Evolutionary conservation across 1,284 basidiomycete species (phyloP).

Genomic region (Puccinia polysora): DNA sequence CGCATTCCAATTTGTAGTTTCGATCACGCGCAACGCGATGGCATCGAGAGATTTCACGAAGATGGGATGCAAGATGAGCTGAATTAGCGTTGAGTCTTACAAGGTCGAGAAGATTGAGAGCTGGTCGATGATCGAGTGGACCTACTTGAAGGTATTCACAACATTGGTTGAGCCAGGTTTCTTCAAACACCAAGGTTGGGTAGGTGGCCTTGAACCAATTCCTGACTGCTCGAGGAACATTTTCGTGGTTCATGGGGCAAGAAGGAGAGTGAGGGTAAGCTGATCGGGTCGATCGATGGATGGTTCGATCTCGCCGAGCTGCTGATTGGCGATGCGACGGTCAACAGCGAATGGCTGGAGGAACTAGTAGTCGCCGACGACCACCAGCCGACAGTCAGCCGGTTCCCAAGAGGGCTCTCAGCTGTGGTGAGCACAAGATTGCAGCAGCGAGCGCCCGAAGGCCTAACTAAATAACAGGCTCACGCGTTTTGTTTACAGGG

Average conservation of each 20-base stretch:
- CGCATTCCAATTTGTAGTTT: conserved; percentile 21
- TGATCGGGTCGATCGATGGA: too few relatives aligned
- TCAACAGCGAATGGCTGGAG: too few relatives aligned
- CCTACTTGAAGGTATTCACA: conserved; percentile 46
- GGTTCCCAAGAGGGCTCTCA: too few relatives aligned
- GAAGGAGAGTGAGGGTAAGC: too few relatives aligned
- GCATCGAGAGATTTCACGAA: background rate
- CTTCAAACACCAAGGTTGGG: conserved; percentile 47
- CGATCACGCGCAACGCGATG: background rate
- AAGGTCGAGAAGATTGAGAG: background rate
- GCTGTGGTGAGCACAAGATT: too few relatives aligned
- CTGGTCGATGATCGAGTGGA: background rate
- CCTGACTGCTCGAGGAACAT: conserved; percentile 19
- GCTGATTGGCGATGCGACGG: too few relatives aligned
- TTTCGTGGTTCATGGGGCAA: background rate
- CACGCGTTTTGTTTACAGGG: too few relatives aligned
- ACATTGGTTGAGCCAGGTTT: conserved; percentile 46
- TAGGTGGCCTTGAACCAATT: conserved; percentile 46
- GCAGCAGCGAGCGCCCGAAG: too few relatives aligned
- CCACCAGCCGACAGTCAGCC: too few relatives aligned
- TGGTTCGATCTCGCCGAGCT: too few relatives aligned
- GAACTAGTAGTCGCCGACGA: too few relatives aligned
- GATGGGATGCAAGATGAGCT: background rate
- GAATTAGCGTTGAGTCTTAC: background rate
- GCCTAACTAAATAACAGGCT: too few relatives aligned